phyloP scores from a whole-genome alignment of 768 basidiomycete species.

The Crucibulum laeve region DNA sequence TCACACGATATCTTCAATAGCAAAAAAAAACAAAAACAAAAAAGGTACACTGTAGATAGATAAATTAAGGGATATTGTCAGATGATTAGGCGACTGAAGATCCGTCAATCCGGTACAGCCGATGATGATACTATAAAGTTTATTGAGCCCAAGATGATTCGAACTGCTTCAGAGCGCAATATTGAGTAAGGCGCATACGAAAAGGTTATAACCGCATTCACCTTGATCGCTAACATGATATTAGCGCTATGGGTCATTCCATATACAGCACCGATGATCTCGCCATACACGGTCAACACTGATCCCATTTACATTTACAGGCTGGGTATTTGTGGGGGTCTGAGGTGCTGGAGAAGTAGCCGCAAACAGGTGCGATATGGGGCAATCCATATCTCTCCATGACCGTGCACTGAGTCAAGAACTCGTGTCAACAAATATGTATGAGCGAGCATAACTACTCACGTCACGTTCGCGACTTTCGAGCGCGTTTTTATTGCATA shows the following conservation, averaged over 20 bases:
- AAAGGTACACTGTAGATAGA: too few species aligned
- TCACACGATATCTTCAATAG: too few species aligned
- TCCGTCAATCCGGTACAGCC: too few species aligned
- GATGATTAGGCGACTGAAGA: too few species aligned
- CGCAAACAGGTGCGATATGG: slow-evolving; percentile 57
- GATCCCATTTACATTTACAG: slow-evolving; percentile 50
- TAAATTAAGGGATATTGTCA: too few species aligned
- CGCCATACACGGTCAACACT: slow-evolving; percentile 65
- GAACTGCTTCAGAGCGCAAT: too few species aligned
- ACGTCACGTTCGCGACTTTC: slow-evolving; percentile 70
- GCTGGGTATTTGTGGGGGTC: slow-evolving; percentile 27
- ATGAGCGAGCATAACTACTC: slow-evolving; percentile 20
- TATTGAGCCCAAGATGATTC: too few species aligned
- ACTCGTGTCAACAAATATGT: slow-evolving; percentile 1
- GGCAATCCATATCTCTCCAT: slow-evolving; percentile 62
- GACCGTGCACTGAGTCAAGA: slow-evolving; percentile 45
- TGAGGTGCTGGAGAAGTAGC: slow-evolving; percentile 24
- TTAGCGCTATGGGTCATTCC: slow-evolving; percentile 42
- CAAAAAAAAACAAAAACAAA: too few species aligned
- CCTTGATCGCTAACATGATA: too few species aligned
- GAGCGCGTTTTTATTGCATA: slow-evolving; percentile 64
- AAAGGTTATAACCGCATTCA: too few species aligned
- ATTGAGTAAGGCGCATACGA: too few species aligned
- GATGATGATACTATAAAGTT: too few species aligned
- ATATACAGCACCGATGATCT: slow-evolving; percentile 61